Percentiles rank a stretch among this genome's conserved stretches.
phyloP scores from a whole-genome alignment of 1,139 yeast species.

The Yamadazyma conglobata region DNA sequence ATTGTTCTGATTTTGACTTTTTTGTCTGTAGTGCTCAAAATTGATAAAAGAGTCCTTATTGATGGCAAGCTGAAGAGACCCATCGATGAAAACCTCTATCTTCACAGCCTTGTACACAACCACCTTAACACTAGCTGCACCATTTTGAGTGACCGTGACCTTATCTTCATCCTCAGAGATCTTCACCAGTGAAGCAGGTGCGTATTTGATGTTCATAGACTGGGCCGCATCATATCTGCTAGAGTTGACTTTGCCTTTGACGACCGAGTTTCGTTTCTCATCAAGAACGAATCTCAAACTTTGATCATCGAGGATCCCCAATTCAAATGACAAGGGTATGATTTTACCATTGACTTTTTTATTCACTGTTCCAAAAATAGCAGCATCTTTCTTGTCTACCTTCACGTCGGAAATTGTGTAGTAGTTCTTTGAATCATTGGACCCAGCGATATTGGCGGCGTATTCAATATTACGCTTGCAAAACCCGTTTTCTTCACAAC shows the following conservation, averaged over 20 bases:
- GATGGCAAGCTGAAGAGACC: constrained; percentile 47
- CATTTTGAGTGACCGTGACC: neutral
- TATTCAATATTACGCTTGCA: constrained; percentile 78
- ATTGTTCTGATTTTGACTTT: constrained; percentile 34
- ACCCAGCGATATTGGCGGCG: constrained; percentile 30
- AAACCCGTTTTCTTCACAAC: constrained; percentile 80
- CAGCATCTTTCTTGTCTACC: constrained; percentile 27
- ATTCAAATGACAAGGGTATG: constrained; percentile 49
- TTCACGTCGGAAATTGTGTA: constrained; percentile 52
- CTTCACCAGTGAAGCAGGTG: constrained; percentile 1
- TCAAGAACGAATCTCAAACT: constrained; percentile 60
- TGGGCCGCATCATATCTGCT: constrained; percentile 56
- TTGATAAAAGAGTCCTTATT: constrained; percentile 73
- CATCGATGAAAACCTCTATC: constrained; percentile 45
- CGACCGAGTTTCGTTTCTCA: constrained; percentile 44
- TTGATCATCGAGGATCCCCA: constrained; percentile 53
- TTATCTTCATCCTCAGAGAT: neutral
- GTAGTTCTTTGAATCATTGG: constrained; percentile 16
- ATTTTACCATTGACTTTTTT: constrained; percentile 34
- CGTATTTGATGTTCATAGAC: constrained; percentile 1
- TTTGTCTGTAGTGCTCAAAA: constrained; percentile 69
- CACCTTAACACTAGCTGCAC: constrained; percentile 1
- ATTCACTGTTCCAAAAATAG: constrained; percentile 37
- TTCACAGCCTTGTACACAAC: constrained; percentile 34
- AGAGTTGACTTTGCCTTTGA: constrained; percentile 19